These are phyloP conservation scores for Danielia oregonensis DNA, from an alignment of 805 yeast genomes.

Conservation along the genomic window DNA sequence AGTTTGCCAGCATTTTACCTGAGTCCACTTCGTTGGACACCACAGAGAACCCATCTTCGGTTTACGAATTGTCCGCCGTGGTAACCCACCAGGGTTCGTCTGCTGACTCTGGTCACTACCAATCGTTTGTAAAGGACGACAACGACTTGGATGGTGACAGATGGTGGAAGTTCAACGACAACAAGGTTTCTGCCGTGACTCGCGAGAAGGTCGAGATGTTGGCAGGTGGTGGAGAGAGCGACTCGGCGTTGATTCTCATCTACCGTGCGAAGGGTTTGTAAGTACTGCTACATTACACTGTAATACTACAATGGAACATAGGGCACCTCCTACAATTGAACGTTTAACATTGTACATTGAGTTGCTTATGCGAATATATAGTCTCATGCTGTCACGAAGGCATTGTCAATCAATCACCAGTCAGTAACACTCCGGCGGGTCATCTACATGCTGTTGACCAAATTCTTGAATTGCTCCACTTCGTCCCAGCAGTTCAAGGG, in stretches of 20 bases:
- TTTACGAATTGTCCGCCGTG: conserved; percentile 78
- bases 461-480: conserved; percentile 62
- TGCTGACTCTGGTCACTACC: conserved; percentile 97
- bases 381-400: too few relatives aligned
- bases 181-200: conserved; percentile 72
- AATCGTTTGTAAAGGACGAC: conserved; percentile 76
- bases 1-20: conserved; percentile 42
- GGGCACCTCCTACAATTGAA: too few relatives aligned
- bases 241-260: conserved; percentile 83
- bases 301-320: too few relatives aligned
- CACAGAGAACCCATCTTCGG: conserved; percentile 82
- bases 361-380: too few relatives aligned
- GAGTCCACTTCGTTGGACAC: conserved; percentile 21
- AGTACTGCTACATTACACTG: too few relatives aligned
- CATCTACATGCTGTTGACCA: conserved; percentile 49
- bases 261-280: conserved; percentile 76
- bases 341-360: too few relatives aligned
- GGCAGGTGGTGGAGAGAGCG: conserved; percentile 98
- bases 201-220: conserved; percentile 78
- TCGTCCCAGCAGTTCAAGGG: conserved; percentile 82
- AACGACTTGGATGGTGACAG: conserved; percentile 59
- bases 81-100: conserved; percentile 93
- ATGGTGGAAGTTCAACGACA: conserved; percentile 97
- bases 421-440: too few relatives aligned
- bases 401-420: too few relatives aligned